These are phyloP conservation scores for Sporisorium exsertum DNA, from an alignment of 1,284 basidiomycete species.

Conservation along the genomic window DNA sequence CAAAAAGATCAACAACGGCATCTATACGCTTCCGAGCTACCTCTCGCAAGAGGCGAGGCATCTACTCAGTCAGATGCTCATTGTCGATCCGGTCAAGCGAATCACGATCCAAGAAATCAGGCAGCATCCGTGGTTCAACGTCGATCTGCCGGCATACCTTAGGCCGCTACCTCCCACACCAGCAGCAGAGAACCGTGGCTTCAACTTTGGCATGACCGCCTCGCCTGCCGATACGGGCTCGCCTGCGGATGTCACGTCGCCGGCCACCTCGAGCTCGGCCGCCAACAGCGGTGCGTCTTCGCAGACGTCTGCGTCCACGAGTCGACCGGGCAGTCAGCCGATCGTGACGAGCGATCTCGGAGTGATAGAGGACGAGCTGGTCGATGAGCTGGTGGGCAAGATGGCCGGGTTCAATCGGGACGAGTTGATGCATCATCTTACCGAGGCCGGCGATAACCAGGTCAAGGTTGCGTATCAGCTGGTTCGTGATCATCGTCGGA, in stretches of 20 bases:
- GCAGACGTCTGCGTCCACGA: conserved; percentile 30
- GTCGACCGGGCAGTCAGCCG: conserved; percentile 34
- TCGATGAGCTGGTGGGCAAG: conserved; percentile 81
- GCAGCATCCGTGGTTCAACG: conserved; percentile 67
- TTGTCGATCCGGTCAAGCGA: conserved; percentile 68
- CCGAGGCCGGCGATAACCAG: conserved; percentile 88
- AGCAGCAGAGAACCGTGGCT: conserved; percentile 71
- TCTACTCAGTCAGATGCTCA: conserved; percentile 66
- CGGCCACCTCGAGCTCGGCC: conserved; percentile 20
- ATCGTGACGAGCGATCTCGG: conserved; percentile 74
- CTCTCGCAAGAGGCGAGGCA: conserved; percentile 65
- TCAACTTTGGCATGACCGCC: conserved; percentile 70
- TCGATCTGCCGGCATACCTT: conserved; percentile 64
- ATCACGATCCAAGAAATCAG: conserved; percentile 67
- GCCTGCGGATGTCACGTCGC: conserved; percentile 32
- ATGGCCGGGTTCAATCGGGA: conserved; percentile 83
- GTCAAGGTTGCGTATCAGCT: conserved; percentile 97
- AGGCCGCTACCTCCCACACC: conserved; percentile 84
- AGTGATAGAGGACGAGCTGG: conserved; percentile 86
- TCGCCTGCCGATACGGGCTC: conserved; percentile 37
- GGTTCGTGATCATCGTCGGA: conserved; percentile 85
- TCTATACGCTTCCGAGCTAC: conserved; percentile 65
- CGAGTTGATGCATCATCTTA: conserved; percentile 85
- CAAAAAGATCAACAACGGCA: conserved; percentile 69
- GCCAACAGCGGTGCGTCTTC: conserved; percentile 27